These are phyloP conservation scores for Thermoascus crustaceus DNA, from an alignment of 2,329 filamentous ascomycete genomes.

Conservation along the genomic window DNA sequence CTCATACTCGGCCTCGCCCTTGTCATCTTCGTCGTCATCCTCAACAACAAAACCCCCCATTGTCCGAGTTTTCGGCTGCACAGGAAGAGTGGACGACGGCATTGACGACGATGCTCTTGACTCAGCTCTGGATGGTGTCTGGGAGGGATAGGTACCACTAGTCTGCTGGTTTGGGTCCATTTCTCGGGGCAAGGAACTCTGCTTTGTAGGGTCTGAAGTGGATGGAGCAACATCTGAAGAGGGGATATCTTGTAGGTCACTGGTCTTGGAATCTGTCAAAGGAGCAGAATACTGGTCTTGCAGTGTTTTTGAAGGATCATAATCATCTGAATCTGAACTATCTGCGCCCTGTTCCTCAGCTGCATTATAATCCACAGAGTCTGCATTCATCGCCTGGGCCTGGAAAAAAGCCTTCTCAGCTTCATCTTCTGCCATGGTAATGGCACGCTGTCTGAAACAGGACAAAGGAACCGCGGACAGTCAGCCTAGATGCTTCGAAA, in stretches of 20 bases:
- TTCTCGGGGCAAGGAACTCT: constrained; percentile 17
- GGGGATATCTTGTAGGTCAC: constrained; percentile 18
- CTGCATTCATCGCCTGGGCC: constrained; percentile 39
- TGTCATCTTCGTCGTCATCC: constrained; percentile 51
- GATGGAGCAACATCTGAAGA: constrained; percentile 17
- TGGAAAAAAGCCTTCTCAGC: constrained; percentile 47
- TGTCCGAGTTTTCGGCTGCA: constrained; percentile 41
- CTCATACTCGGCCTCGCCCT: constrained; percentile 45
- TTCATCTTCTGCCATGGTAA: constrained; percentile 45
- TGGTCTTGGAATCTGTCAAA: constrained; percentile 23
- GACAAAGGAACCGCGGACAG: constrained; percentile 7
- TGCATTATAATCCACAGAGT: constrained; percentile 30
- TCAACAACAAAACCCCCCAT: constrained; percentile 57
- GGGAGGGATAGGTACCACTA: constrained; percentile 21
- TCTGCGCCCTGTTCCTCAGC: constrained; percentile 47
- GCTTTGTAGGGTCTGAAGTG: constrained; percentile 15
- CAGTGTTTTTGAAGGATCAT: constrained; percentile 44
- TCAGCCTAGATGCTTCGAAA: constrained; percentile 4
- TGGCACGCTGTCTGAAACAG: constrained; percentile 8
- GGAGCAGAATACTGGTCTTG: constrained; percentile 32
- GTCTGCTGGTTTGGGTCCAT: constrained; percentile 20
- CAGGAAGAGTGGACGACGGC: constrained; percentile 23
- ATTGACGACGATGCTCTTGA: constrained; percentile 26
- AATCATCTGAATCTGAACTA: constrained; percentile 49
- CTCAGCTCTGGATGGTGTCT: constrained; percentile 27